Conservation (phyloP, 2,329 filamentous ascomycete species). For the Epichloe uncinata region DNA sequence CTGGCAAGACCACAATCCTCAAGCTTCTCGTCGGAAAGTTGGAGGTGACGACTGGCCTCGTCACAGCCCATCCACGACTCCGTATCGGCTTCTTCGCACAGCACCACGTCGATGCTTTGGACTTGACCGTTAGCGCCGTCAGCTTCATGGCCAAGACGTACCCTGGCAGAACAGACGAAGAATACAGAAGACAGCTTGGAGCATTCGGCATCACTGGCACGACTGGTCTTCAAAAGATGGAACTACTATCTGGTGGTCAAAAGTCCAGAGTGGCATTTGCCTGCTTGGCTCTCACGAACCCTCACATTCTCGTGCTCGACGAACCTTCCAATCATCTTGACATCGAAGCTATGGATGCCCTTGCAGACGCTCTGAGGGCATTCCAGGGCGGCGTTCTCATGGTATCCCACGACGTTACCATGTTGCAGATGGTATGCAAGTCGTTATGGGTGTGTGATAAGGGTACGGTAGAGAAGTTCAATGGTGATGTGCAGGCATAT, state of each 20-base stretch:
- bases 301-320: slow-evolving; percentile 94
- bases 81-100: slow-evolving; percentile 95
- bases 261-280: slow-evolving; percentile 98
- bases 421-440: slow-evolving; percentile 91
- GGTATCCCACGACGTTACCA: slow-evolving; percentile 98
- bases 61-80: slow-evolving; percentile 77
- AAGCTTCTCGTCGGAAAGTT: slow-evolving; percentile 92
- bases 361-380: slow-evolving; percentile 67
- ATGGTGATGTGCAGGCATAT: slow-evolving; percentile 88
- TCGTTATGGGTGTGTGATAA: slow-evolving; percentile 94
- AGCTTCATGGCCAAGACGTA: slow-evolving; percentile 93
- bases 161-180: slow-evolving; percentile 84
- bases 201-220: slow-evolving; percentile 86
- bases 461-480: slow-evolving; percentile 90
- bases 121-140: slow-evolving; percentile 78
- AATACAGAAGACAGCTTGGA: slow-evolving; percentile 89
- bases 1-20: slow-evolving; percentile 95
- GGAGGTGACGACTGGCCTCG: slow-evolving; percentile 60
- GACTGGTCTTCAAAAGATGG: slow-evolving; percentile 95
- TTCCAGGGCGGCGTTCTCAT: slow-evolving; percentile 95
- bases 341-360: slow-evolving; percentile 97
- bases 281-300: slow-evolving; percentile 85
- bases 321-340: slow-evolving; percentile 97
- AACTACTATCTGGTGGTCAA: slow-evolving; percentile 83
- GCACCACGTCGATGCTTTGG: slow-evolving; percentile 93